Evolutionary conservation across 208 protist genomes (phyloP), one percentile per base, ranked within the genome.

Genomic region (Strigomonas culicis): DNA sequence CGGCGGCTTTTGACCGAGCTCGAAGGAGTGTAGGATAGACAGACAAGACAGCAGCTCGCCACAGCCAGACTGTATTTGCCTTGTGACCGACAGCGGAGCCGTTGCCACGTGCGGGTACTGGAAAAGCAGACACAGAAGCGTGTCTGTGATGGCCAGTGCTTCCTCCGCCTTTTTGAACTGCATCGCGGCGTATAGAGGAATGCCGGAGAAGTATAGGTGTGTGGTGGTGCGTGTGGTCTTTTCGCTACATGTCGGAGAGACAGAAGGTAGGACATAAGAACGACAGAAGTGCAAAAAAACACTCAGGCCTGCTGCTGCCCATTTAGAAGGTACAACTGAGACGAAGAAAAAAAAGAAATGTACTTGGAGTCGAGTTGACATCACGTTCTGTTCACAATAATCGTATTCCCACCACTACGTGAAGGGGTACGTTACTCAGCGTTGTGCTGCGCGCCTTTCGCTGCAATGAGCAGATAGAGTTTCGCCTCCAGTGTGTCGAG

Each of bases 11-110:
- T 39, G 7, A 39, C 10, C 34, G 22, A 25, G 63, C 36, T 80
- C 78, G 30, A 67, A 77, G 13, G 66, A 70, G 19, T 60, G 70
- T 19, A 84, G 41, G 44, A 84, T 75, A 28, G 61, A 68, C 30
- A 84, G 67, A 43, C 70, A 79, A 3, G 74, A 72, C 1, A 75
- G 66, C 6, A 84, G 63, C 19, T 62, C 58, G 13, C 60, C 61
- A 34, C 79, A 64, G 15, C 31, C 21, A 6, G 53, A 28, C 25
- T 66, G 66, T 27, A 84, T 47, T 19, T 57, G 30, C 13, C 11
- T n/a, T 7, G 34, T 39, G 2, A 31, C 24, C 1, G 46, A 39
- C 4, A 59, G 52, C 0, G 57, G 34, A 0, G 59, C 31, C 2
- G 51, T 1, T 13, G 41, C 21, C 15, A 69, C 43, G 17, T 47